Conservation (phyloP, 2,329 filamentous ascomycete genomes). For the Epichloe festucae region DNA sequence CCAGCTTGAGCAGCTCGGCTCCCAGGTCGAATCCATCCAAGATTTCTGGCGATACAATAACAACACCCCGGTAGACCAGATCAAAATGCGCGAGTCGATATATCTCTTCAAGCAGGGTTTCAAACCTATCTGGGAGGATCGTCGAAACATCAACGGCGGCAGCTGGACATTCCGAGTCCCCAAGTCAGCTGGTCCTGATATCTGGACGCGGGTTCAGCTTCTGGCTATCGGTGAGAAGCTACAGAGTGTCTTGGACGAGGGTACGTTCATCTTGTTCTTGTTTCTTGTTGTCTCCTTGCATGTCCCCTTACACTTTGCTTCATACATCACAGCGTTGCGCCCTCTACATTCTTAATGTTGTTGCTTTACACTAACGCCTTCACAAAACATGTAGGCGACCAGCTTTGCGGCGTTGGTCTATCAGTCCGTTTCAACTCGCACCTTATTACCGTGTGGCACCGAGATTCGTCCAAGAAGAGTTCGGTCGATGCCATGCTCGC, state of each 20-base stretch:
- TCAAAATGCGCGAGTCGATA: conserved; percentile 65
- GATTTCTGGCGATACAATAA: conserved; percentile 78
- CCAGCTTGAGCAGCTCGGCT: conserved; percentile 48
- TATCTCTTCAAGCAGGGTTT: conserved; percentile 72
- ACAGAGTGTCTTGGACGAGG: conserved; percentile 57
- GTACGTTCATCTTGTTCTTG: conserved; percentile 31
- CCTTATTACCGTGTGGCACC: conserved; percentile 87
- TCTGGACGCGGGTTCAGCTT: conserved; percentile 72
- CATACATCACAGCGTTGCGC: no score
- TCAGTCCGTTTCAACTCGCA: conserved; percentile 82
- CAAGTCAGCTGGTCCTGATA: conserved; percentile 58
- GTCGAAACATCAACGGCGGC: conserved; percentile 72
- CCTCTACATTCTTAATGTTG: no score
- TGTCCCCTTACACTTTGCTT: no score
- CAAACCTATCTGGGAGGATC: conserved; percentile 70
- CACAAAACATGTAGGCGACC: conserved; percentile 44
- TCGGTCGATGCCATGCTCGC: conserved; percentile 64
- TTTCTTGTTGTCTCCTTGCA: background rate
- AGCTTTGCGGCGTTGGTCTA: conserved; percentile 80
- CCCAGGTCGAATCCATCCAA: conserved; percentile 64
- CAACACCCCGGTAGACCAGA: conserved; percentile 63
- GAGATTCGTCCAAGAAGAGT: conserved; percentile 66
- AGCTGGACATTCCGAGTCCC: conserved; percentile 87
- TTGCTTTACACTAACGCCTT: background rate
- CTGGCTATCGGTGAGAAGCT: conserved; percentile 74